Percentiles rank a stretch among this genome's conserved stretches.
Conservation (phyloP, 352 stramenopile genomes). For the Salisapilia sapeloensis region DNA sequence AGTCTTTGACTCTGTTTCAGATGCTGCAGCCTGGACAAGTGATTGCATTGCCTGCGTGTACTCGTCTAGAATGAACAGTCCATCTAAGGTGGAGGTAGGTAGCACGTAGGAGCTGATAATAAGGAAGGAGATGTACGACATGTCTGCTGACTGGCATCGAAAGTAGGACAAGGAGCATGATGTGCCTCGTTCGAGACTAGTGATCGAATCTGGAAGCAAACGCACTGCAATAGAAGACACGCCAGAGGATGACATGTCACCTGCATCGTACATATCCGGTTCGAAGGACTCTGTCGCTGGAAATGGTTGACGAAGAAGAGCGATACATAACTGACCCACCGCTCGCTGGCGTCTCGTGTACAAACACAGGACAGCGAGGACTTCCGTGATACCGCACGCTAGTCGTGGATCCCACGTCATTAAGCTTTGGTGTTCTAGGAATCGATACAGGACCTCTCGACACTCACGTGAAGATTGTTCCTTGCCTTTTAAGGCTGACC, state of each 20-base stretch:
- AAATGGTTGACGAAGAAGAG: conserved; percentile 42
- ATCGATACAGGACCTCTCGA: too few relatives aligned
- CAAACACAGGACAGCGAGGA: conserved; percentile 16
- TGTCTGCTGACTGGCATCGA: conserved; percentile 18
- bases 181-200: conserved; percentile 11
- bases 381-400: conserved; percentile 18
- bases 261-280: not conserved
- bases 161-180: conserved; percentile 25
- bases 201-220: conserved; percentile 11
- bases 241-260: not conserved
- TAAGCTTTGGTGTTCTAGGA: too few relatives aligned
- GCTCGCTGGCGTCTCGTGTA: conserved; percentile 19
- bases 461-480: too few relatives aligned
- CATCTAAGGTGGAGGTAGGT: conserved; percentile 8
- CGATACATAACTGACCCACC: conserved; percentile 30
- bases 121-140: conserved; percentile 31
- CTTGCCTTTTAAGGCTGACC: too few relatives aligned
- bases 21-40: conserved; percentile 11
- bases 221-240: conserved; percentile 12
- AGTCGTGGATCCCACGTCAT: conserved; percentile 23
- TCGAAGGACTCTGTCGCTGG: conserved; percentile 6
- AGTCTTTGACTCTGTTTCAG: conserved; percentile 1
- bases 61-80: conserved; percentile 15
- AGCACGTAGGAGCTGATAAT: conserved; percentile 40
- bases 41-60: conserved; percentile 28